phyloP scores from a whole-genome alignment of 352 stramenopile species.

The Blastocystis sp. region DNA sequence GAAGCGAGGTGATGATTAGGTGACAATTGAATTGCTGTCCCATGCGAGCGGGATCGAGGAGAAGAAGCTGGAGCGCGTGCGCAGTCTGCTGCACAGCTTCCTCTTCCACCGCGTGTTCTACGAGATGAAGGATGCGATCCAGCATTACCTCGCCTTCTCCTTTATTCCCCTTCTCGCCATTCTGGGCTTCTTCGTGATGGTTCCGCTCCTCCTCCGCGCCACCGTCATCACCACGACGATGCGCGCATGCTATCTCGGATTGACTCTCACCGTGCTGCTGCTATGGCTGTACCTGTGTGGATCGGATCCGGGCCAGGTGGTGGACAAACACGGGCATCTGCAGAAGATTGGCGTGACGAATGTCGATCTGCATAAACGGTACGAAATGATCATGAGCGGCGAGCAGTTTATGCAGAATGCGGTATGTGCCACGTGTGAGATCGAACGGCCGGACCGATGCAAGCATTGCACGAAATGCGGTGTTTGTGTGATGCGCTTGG shows the following conservation, averaged over 20 bases:
- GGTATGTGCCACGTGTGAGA: constrained; percentile 63
- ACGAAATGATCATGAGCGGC: constrained; percentile 45
- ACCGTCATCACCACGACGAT: background rate
- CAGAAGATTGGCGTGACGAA: constrained; percentile 38
- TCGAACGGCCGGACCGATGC: constrained; percentile 48
- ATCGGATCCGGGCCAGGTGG: constrained; percentile 21
- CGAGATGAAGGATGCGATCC: constrained; percentile 30
- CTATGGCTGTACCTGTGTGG: constrained; percentile 47
- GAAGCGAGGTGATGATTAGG: background rate
- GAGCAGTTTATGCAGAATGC: background rate
- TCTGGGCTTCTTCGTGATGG: constrained; percentile 15
- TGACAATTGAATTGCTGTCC: background rate
- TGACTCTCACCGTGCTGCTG: background rate
- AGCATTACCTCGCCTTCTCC: constrained; percentile 46
- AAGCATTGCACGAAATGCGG: constrained; percentile 63
- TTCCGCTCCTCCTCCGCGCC: background rate
- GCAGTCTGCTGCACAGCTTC: background rate
- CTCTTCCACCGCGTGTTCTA: constrained; percentile 32
- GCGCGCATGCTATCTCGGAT: background rate
- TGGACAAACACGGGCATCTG: background rate
- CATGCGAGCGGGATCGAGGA: background rate
- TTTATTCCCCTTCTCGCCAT: constrained; percentile 8
- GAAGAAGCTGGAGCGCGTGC: background rate
- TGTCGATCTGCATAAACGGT: constrained; percentile 39
- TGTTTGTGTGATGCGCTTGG: constrained; percentile 47